A percentile compares a stretch with the other conserved stretches of the same genome.
These are phyloP conservation scores for Dryadomyces quercus-mongolicae DNA, from an alignment of 2,329 filamentous ascomycete species.

Conservation along the genomic window DNA sequence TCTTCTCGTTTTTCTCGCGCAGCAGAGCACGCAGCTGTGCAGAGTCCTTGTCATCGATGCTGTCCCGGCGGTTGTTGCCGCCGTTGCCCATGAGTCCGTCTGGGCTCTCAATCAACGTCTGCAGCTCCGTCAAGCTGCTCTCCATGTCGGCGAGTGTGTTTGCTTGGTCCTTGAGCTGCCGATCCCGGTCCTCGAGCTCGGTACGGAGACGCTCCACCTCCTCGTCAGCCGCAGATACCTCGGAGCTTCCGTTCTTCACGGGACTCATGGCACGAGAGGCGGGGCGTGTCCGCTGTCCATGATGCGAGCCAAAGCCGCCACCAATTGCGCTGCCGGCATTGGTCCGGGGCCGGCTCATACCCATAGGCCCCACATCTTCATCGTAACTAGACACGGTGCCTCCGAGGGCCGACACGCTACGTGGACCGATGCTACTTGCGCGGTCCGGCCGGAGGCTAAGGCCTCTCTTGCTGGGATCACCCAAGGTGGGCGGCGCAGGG, in stretches of 20 bases:
- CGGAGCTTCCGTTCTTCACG: conserved; percentile 11
- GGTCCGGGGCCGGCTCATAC: conserved; percentile 36
- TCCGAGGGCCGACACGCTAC: conserved; percentile 49
- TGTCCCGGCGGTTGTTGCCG: conserved; percentile 20
- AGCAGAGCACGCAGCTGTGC: conserved; percentile 69
- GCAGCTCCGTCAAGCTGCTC: conserved; percentile 66
- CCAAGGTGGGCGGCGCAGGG: conserved; percentile 31
- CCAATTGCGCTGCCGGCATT: conserved; percentile 32
- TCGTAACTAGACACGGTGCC: conserved; percentile 37
- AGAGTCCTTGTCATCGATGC: conserved; percentile 57
- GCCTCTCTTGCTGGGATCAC: conserved; percentile 44
- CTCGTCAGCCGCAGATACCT: conserved; percentile 38
- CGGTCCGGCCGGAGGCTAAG: conserved; percentile 29
- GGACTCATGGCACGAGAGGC: conserved; percentile 31
- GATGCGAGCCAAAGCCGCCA: conserved; percentile 9
- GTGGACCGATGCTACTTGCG: conserved; percentile 39
- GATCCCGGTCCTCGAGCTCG: conserved; percentile 73
- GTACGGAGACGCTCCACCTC: conserved; percentile 62
- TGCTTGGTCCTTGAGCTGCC: conserved; percentile 80
- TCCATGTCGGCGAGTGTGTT: conserved; percentile 82
- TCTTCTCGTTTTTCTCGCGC: conserved; percentile 94
- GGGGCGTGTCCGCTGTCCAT: conserved; percentile 40
- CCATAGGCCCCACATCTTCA: conserved; percentile 43
- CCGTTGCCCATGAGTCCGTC: conserved; percentile 23
- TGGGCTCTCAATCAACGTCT: conserved; percentile 51